phyloP scores from a whole-genome alignment of 202 grass and related monocot genomes.

The Carex arenaria region DNA sequence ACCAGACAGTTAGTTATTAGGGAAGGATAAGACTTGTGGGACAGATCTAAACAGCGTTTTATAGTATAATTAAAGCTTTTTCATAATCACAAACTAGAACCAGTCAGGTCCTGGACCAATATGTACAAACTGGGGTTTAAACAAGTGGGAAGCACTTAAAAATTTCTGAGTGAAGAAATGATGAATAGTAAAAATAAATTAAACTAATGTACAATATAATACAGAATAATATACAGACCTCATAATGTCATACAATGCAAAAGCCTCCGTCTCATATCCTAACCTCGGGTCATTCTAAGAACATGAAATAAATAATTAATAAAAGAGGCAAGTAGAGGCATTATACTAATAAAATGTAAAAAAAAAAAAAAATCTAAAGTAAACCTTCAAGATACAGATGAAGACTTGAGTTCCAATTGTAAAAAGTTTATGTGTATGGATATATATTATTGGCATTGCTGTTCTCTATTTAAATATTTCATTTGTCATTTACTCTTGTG shows the following conservation, averaged over 20 bases:
- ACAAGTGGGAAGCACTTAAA: neutral
- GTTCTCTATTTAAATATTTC: neutral
- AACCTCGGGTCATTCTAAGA: slow-evolving; percentile 80
- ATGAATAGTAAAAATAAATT: neutral
- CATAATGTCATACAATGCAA: slow-evolving; percentile 89
- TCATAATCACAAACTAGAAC: neutral
- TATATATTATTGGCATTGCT: neutral
- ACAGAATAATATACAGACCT: slow-evolving; percentile 42
- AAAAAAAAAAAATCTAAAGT: slow-evolving; percentile 13
- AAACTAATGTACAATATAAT: neutral
- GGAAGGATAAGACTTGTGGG: neutral
- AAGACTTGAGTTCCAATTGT: neutral
- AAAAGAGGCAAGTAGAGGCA: slow-evolving; percentile 1
- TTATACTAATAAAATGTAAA: slow-evolving; percentile 7
- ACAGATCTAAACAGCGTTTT: neutral
- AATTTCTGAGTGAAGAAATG: neutral
- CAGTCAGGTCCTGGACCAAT: neutral
- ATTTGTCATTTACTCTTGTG: neutral
- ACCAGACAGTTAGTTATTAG: neutral
- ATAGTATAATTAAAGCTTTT: neutral
- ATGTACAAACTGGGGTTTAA: neutral
- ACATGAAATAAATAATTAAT: slow-evolving; percentile 23
- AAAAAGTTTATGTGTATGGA: neutral
- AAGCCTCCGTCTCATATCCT: slow-evolving; percentile 90
- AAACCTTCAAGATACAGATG: neutral